Percentiles rank a stretch among this genome's conserved stretches.
Evolutionary conservation across 176 grass and related monocot genomes (phyloP).

Genomic region (Avena insularis): DNA sequence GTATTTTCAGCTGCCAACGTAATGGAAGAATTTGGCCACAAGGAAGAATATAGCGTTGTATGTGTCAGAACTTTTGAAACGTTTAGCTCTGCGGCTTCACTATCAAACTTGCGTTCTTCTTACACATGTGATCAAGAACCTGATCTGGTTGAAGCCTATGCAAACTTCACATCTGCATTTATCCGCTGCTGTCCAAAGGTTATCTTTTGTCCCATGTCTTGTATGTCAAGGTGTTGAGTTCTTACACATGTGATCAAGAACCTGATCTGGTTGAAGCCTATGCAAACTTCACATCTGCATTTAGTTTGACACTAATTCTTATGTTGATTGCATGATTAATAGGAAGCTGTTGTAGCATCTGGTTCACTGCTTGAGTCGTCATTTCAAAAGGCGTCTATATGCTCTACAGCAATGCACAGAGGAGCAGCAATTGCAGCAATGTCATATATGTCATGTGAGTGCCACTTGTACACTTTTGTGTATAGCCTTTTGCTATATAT

Average conservation of each 20-base stretch:
- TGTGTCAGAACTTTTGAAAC: conserved; percentile 84
- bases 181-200: conserved; percentile 91
- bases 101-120: conserved; percentile 82
- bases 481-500: conserved; percentile 20
- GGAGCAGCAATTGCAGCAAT: conserved; percentile 88
- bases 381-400: conserved; percentile 89
- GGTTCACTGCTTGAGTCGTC: conserved; percentile 79
- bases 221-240: conserved; percentile 1
- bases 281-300: conserved; percentile 80
- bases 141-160: conserved; percentile 91
- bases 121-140: conserved; percentile 97
- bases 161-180: conserved; percentile 82
- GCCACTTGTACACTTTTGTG: conserved; percentile 31
- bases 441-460: conserved; percentile 95
- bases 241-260: conserved; percentile 94
- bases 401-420: conserved; percentile 90
- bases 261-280: conserved; percentile 94
- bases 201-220: conserved; percentile 30
- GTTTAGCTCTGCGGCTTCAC: conserved; percentile 75
- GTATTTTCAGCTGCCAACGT: conserved; percentile 75
- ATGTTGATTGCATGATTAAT: conserved; percentile 43
- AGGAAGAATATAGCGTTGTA: conserved; percentile 73
- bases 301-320: conserved; percentile 39
- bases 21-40: conserved; percentile 92
- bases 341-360: conserved; percentile 79